Percentiles rank a stretch among this genome's conserved stretches.
Conservation (phyloP, 164 flowering plant species). For the Paratinospora sagittata region DNA sequence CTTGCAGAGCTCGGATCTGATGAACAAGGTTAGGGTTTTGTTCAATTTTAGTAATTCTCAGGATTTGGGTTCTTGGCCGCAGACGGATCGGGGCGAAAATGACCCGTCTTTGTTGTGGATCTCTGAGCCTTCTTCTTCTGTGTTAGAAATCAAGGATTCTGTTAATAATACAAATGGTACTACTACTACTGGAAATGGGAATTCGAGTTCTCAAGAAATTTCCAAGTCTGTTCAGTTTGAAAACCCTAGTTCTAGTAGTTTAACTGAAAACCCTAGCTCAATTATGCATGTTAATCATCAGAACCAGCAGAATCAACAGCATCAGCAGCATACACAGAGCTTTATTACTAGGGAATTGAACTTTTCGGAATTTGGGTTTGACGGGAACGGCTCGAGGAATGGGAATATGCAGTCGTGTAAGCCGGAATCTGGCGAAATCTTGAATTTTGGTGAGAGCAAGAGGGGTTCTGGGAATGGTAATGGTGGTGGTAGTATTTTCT, state of each 20-base stretch:
- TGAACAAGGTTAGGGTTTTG: constrained; percentile 60
- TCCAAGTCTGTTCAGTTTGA: constrained; percentile 34
- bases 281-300: constrained; percentile 6
- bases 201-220: constrained; percentile 9
- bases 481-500: constrained; percentile 34
- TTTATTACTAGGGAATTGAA: constrained; percentile 11
- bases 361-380: constrained; percentile 6
- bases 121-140: constrained; percentile 51
- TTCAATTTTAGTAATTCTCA: constrained; percentile 40
- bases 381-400: constrained; percentile 4
- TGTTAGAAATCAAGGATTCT: constrained; percentile 31
- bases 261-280: constrained; percentile 41
- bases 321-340: constrained; percentile 11
- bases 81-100: constrained; percentile 38
- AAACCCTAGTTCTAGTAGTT: constrained; percentile 37
- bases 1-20: constrained; percentile 59
- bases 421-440: constrained; percentile 73
- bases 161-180: not conserved
- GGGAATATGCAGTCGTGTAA: constrained; percentile 11
- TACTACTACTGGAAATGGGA: not conserved
- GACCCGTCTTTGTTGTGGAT: constrained; percentile 73
- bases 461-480: constrained; percentile 25
- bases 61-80: constrained; percentile 29
- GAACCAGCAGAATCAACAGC: constrained; percentile 13
- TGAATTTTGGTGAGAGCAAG: constrained; percentile 74